These are phyloP conservation scores for Imleria badia DNA, from an alignment of 768 basidiomycete genomes.

Conservation along the genomic window DNA sequence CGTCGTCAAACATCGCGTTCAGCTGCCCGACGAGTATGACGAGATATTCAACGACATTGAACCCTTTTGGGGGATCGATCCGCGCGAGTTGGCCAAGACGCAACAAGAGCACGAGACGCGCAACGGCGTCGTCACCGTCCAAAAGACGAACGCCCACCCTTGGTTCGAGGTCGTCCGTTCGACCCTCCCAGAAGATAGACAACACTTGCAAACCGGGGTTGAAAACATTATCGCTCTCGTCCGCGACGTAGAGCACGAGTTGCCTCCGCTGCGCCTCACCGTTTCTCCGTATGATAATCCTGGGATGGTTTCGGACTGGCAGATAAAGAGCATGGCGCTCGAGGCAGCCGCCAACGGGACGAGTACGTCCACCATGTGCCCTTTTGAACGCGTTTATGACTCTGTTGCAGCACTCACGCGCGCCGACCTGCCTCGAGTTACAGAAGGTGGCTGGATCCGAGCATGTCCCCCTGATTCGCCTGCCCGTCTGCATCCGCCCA, in stretches of 20 bases:
- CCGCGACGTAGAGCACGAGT: conserved; percentile 23
- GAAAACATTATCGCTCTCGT: conserved; percentile 24
- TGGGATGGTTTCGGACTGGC: conserved; percentile 25
- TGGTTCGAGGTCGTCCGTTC: no score
- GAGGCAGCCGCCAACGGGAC: conserved; percentile 30
- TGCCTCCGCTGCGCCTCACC: conserved; percentile 34
- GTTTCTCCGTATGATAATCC: conserved; percentile 34
- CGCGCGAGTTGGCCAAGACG: conserved; percentile 20
- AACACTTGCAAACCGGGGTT: neutral
- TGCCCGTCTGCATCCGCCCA: conserved; percentile 29
- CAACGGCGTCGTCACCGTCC: conserved; percentile 19
- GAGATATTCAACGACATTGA: conserved; percentile 40
- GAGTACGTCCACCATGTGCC: conserved; percentile 15
- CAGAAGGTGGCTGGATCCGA: conserved; percentile 22
- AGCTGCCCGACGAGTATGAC: conserved; percentile 48
- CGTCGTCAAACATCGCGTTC: conserved; percentile 37
- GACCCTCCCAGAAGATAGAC: no score
- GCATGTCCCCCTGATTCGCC: conserved; percentile 26
- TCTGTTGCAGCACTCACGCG: conserved; percentile 25
- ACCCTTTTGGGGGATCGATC: conserved; percentile 38
- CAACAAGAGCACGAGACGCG: conserved; percentile 24
- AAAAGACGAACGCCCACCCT: no score
- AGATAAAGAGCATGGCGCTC: conserved; percentile 19
- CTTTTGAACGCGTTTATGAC: neutral
- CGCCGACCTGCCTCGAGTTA: conserved; percentile 36